Base-by-base conservation (phyloP, 2,329 filamentous ascomycete species). In the Fusarium goolgardi region DNA sequence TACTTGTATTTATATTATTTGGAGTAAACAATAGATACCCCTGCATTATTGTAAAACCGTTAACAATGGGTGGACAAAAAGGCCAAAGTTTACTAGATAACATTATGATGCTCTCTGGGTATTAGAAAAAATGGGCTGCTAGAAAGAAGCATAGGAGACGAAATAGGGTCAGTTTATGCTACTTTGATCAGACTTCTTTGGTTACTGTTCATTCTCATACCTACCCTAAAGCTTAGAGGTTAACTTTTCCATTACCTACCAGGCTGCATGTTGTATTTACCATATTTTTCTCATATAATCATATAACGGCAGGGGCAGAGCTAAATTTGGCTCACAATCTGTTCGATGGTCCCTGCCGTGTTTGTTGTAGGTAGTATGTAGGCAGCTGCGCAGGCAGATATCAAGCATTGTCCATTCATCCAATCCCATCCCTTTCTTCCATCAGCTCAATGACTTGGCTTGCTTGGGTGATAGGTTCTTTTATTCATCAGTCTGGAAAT, bases 1-100 rank as follows among this genome's bases (percentile, higher is more conserved):
- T n/a, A 25, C 27, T n/a, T 41, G 15, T 20, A 21, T 20, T 52
- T 49, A 21, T 29, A 31, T 51, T 35, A 32, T 45, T 43, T 18
- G 31, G 39, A 53, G 45, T 31, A 45, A 52, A 63, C 11, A 46
- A 67, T 54, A 64, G 55, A 69, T 69, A 69, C 67, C 67, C 67
- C 52, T 43, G 31, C 31, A 37, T 56, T 61, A 47, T n/a, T 31
- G 16, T 25, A 27, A 21, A 25, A 35, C 32, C 39, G 20, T 18
- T 23, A 20, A 16, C 16, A 37, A 20, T 29, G 27, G 27, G 27
- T 29, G 27, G 27, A 29, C 27, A 11, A 29, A 29, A 29, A 29
- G 10, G 27, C 27, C 27, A 12, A 29, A 29, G 27, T 29, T 29
- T 11, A 29, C 25, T 9, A 11, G 10, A 29, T 9, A 29, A 29